These are phyloP conservation scores for Pyrus betulifolia DNA, from an alignment of 306 rosid genomes.

Conservation along the genomic window DNA sequence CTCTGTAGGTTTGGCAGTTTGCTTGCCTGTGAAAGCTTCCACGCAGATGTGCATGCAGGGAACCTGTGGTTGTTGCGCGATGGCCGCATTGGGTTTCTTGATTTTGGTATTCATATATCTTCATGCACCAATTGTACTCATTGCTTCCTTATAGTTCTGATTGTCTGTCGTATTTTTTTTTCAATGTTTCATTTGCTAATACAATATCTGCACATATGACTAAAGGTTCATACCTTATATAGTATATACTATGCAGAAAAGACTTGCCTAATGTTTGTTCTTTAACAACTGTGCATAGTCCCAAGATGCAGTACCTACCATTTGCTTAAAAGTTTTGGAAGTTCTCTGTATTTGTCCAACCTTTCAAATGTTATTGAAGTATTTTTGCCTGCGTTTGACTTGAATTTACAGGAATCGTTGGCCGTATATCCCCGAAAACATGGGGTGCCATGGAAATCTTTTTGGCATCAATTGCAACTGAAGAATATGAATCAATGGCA, in stretches of 20 bases:
- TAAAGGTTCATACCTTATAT: background rate
- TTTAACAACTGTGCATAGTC: background rate
- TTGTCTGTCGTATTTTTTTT: background rate
- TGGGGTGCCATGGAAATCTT: conserved; percentile 97
- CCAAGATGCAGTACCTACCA: background rate
- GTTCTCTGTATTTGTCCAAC: background rate
- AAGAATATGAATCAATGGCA: conserved; percentile 90
- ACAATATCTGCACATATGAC: background rate
- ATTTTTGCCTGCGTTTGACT: background rate
- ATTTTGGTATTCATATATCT: conserved; percentile 60
- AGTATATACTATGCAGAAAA: background rate
- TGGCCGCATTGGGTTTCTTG: conserved; percentile 96
- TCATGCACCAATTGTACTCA: background rate
- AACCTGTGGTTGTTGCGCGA: conserved; percentile 90
- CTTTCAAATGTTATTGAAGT: background rate
- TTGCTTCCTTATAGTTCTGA: conserved; percentile 9
- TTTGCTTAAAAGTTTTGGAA: background rate
- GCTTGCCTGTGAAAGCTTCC: conserved; percentile 95
- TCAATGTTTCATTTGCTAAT: background rate
- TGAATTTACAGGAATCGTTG: conserved; percentile 71
- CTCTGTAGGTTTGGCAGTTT: conserved; percentile 93
- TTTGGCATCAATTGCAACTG: conserved; percentile 75
- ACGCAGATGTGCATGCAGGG: conserved; percentile 97
- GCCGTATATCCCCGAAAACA: conserved; percentile 80
- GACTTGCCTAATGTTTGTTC: background rate